Evolutionary conservation across 345 rosid species (phyloP).

Genomic region (Eucalyptus decipiens): DNA sequence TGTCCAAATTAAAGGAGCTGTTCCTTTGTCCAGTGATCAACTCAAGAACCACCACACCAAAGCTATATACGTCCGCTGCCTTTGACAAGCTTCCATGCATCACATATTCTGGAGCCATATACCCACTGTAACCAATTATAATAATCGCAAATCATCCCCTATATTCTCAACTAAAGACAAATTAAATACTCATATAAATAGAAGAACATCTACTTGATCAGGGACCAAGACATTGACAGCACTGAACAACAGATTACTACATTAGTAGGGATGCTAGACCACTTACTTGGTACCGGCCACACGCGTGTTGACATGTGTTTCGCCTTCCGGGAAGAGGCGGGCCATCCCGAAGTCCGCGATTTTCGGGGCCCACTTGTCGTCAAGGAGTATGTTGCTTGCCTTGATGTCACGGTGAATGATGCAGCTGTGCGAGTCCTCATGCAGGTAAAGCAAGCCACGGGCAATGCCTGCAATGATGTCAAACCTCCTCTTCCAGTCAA

Average conservation of each 20-base stretch:
- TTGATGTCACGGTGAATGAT: slow-evolving; percentile 96
- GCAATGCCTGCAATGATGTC: slow-evolving; percentile 76
- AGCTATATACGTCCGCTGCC: slow-evolving; percentile 94
- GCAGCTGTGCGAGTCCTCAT: slow-evolving; percentile 69
- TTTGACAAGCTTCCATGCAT: slow-evolving; percentile 74
- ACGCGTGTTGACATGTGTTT: slow-evolving; percentile 85
- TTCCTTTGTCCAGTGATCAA: slow-evolving; percentile 76
- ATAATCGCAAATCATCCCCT: background rate
- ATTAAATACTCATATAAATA: background rate
- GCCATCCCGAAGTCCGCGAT: slow-evolving; percentile 99
- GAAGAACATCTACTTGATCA: background rate
- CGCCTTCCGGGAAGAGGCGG: slow-evolving; percentile 92
- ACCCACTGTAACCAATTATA: slow-evolving; percentile 48
- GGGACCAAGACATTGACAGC: background rate
- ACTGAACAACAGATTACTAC: background rate
- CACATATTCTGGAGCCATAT: slow-evolving; percentile 97
- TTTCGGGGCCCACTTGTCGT: slow-evolving; percentile 94
- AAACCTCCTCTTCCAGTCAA: slow-evolving; percentile 75
- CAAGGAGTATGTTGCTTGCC: slow-evolving; percentile 88
- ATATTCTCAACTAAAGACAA: background rate
- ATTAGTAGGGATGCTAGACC: background rate
- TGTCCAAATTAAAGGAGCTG: slow-evolving; percentile 32
- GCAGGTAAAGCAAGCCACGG: slow-evolving; percentile 88
- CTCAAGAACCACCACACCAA: slow-evolving; percentile 89
- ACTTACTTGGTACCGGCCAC: slow-evolving; percentile 93